A percentile compares a stretch with the other conserved stretches of the same genome.
phyloP scores from a whole-genome alignment of 345 rosid genomes.

The Limnanthes douglasii region DNA sequence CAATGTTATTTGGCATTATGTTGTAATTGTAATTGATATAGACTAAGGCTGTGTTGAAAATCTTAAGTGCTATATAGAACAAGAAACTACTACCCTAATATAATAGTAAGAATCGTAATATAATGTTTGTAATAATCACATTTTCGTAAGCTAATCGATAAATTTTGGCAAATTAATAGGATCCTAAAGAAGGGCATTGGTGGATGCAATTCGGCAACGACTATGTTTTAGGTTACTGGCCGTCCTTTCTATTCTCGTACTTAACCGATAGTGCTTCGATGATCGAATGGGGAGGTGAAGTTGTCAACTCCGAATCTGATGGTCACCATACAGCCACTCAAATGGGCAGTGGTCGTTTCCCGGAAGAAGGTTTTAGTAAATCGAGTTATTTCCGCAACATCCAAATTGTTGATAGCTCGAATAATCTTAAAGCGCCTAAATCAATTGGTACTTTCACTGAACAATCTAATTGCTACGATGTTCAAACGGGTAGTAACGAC shows the following conservation, averaged over 20 bases:
- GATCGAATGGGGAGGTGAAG: conserved; percentile 99
- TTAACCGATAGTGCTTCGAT: conserved; percentile 79
- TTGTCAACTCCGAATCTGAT: conserved; percentile 73
- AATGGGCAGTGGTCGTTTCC: conserved; percentile 92
- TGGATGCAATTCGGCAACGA: conserved; percentile 97
- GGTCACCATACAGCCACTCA: conserved; percentile 89
- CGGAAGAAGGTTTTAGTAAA: conserved; percentile 93
- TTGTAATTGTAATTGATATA: not conserved
- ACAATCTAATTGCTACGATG: conserved; percentile 89
- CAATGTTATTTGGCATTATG: conserved; percentile 6
- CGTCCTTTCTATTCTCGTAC: conserved; percentile 90
- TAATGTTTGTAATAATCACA: not conserved
- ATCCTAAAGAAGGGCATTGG: conserved; percentile 97
- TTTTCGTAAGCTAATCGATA: not conserved
- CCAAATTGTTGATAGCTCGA: conserved; percentile 76
- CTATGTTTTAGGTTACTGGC: conserved; percentile 87
- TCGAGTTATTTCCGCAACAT: conserved; percentile 84
- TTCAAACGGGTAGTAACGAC: conserved; percentile 70
- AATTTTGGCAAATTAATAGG: conserved; percentile 19
- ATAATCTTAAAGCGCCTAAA: conserved; percentile 88
- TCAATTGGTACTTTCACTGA: conserved; percentile 86
- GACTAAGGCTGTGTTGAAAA: not conserved
- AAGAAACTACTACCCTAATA: too few species aligned
- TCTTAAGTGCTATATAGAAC: too few species aligned
- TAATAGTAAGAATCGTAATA: not conserved